Evolutionary conservation across 176 grass and related monocot species (phyloP).

Genomic region (Bonia amplexicaulis): DNA sequence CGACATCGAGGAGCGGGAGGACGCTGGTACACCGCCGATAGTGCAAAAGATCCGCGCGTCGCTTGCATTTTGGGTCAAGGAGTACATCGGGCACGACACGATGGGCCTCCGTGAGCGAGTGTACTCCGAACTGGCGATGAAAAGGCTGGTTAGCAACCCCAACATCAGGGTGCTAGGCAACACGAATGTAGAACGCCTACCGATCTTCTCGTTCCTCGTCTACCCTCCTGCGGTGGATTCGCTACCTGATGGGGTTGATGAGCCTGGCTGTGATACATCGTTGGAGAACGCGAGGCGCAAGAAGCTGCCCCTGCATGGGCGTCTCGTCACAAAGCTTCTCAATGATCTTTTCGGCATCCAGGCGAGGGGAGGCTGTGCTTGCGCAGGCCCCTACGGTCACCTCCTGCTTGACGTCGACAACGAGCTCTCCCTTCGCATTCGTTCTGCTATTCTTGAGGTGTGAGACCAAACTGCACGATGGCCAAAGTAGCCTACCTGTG

Average conservation of each 20-base stretch:
- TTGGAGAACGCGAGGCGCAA: background rate
- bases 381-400: constrained; percentile 70
- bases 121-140: constrained; percentile 40
- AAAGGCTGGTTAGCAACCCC: constrained; percentile 25
- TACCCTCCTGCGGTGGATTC: constrained; percentile 7
- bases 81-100: constrained; percentile 45
- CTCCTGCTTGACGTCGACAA: constrained; percentile 44
- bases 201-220: constrained; percentile 71
- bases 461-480: background rate
- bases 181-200: constrained; percentile 37
- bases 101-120: constrained; percentile 39
- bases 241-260: background rate
- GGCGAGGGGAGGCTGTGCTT: constrained; percentile 71
- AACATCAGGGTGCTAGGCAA: constrained; percentile 61
- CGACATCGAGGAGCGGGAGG: constrained; percentile 62
- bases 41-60: constrained; percentile 70
- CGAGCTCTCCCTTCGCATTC: constrained; percentile 52
- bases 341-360: constrained; percentile 89
- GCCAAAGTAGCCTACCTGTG: background rate
- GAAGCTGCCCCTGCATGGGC: constrained; percentile 53
- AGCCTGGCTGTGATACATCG: background rate
- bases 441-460: constrained; percentile 56
- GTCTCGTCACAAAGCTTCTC: constrained; percentile 59
- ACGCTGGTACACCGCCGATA: constrained; percentile 59
- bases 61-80: constrained; percentile 77